These are phyloP conservation scores for Lodderomyces orthopsilosis DNA, from an alignment of 1,139 yeast species.

Conservation along the genomic window DNA sequence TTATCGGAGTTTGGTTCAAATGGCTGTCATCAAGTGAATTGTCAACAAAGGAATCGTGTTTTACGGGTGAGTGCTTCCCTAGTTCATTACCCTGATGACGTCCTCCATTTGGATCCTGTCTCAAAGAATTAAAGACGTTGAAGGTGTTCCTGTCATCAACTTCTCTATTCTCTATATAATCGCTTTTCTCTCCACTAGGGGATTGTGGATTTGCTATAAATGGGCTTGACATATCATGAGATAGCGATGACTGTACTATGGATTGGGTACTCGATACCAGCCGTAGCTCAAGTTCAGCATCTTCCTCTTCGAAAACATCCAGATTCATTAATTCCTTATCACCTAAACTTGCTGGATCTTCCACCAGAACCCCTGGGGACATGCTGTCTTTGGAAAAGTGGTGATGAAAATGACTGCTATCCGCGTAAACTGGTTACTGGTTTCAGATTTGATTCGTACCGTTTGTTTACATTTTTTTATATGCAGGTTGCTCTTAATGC, in stretches of 20 bases:
- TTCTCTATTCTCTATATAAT: background rate
- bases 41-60: background rate
- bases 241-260: background rate
- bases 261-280: slow-evolving; percentile 1
- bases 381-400: background rate
- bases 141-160: background rate
- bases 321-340: background rate
- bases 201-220: slow-evolving; percentile 26
- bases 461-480: background rate
- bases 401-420: background rate
- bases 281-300: background rate
- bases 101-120: background rate
- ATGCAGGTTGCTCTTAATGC: background rate
- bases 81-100: slow-evolving; percentile 8
- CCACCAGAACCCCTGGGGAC: background rate
- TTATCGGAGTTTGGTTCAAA: slow-evolving; percentile 1
- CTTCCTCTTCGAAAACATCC: background rate
- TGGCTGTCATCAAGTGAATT: background rate
- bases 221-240: slow-evolving; percentile 24
- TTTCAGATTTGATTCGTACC: slow-evolving; percentile 2
- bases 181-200: background rate
- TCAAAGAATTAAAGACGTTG: background rate
- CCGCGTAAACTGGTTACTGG: background rate
- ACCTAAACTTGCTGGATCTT: background rate
- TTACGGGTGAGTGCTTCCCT: background rate